These are phyloP conservation scores for Calonectria crousiana DNA, from an alignment of 2,329 filamentous ascomycete species.

Conservation along the genomic window DNA sequence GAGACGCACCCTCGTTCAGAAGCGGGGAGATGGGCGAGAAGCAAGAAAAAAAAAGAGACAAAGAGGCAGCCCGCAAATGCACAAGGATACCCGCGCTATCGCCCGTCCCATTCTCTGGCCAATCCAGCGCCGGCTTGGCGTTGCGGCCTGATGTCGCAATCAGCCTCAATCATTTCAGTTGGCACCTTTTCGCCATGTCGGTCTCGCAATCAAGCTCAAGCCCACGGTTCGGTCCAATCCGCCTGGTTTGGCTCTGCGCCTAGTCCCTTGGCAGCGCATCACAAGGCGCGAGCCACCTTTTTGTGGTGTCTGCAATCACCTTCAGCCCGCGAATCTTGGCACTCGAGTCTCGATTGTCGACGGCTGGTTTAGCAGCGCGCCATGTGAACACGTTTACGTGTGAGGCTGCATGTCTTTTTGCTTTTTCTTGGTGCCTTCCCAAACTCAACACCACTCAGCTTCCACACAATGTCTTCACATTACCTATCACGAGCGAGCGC, in stretches of 20 bases:
- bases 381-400: neutral
- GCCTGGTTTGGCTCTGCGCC: neutral
- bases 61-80: neutral
- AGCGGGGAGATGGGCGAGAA: neutral
- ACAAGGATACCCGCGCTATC: neutral
- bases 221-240: slow-evolving; percentile 8
- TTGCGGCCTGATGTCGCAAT: slow-evolving; percentile 1
- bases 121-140: neutral
- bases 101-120: neutral
- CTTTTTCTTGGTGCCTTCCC: neutral
- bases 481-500: neutral
- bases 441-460: neutral
- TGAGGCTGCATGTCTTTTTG: neutral
- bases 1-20: neutral
- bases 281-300: neutral
- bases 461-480: neutral
- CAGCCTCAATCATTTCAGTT: slow-evolving; percentile 5
- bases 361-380: neutral
- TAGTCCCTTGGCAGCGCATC: neutral
- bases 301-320: neutral
- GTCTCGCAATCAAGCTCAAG: slow-evolving; percentile 4
- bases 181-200: neutral
- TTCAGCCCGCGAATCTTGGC: neutral
- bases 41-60: neutral
- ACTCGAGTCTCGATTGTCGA: neutral